Evolutionary conservation across 768 basidiomycete genomes (phyloP), one percentile per base, ranked within the genome.

Genomic region (Cantharellus anzutake): DNA sequence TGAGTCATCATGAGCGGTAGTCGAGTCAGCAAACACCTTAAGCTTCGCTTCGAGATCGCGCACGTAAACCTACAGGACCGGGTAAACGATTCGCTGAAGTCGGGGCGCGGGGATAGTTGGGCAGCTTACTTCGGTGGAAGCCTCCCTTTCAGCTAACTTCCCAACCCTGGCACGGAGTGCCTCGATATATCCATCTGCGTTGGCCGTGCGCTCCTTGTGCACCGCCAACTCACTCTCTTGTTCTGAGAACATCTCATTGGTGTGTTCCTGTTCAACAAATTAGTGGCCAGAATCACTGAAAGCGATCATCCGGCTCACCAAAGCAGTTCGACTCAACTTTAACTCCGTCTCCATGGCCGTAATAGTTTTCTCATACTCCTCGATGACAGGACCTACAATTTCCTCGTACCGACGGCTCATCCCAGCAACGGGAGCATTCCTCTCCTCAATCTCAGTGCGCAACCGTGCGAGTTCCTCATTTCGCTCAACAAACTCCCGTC

Each of bases 331-430:
- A 65, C 91, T 91, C 59, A 93, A 74, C 64, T 79, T 86, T 58
- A 96, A 75, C 70, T 94, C 91, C 0, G 86, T 87, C 70, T 99
- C 96, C 78, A 99, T 85, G 2, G 90, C 84, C 48, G 82, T 79
- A 64, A 98, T 94, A 0, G 91, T 90, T 75, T 94, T 91, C 75
- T 99, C 94, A 71, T 99, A 99, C 72, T 97, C 92, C 71, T 96
- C 88, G 57, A 99, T 96, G 65, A 99, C 92, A 2, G 94, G 94
- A 14, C 91, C 93, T 29, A 98, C 93, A 63, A 86, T 91, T 71
- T 90, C 89, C 67, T 90, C 89, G 66, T 90, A 90, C 66, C 82
- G 84, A 61, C 76, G 82, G 2, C 82, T 86, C 16, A 80, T 85
- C 2, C 79, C 78, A 51, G 51, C 44, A n/a, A 34, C 42, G 39